These are phyloP conservation scores for Candida railenensis DNA, from an alignment of 805 yeast species.

Conservation along the genomic window DNA sequence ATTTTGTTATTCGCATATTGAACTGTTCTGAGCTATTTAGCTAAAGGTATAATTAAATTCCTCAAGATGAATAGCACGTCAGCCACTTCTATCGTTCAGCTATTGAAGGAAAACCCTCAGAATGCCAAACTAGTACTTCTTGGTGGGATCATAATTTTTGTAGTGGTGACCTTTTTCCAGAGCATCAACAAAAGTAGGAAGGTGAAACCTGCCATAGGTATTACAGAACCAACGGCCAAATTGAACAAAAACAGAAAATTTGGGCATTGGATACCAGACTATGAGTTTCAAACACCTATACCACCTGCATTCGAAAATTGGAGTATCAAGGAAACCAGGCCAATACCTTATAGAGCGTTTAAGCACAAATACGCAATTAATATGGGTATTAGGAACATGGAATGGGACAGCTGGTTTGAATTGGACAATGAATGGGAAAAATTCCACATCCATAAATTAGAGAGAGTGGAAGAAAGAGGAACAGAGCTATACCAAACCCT, in stretches of 20 bases:
- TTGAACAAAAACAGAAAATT: constrained; percentile 43
- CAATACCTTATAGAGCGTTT: constrained; percentile 67
- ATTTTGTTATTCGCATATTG: too few species aligned
- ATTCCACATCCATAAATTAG: constrained; percentile 51
- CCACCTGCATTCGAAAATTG: constrained; percentile 50
- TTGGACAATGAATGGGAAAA: constrained; percentile 64
- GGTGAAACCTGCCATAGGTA: not conserved
- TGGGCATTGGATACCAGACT: constrained; percentile 57
- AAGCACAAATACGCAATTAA: constrained; percentile 62
- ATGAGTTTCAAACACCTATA: constrained; percentile 43
- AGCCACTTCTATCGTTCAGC: not conserved
- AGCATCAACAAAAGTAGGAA: not conserved
- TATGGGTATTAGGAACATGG: constrained; percentile 69
- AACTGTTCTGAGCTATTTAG: too few species aligned
- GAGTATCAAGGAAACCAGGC: constrained; percentile 49
- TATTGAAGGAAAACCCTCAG: not conserved
- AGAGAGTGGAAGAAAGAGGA: constrained; percentile 48
- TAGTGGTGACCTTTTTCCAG: not conserved
- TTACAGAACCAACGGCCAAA: constrained; percentile 1
- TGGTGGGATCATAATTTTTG: not conserved
- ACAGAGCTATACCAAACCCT: constrained; percentile 49
- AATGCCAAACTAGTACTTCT: not conserved
- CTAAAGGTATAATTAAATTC: too few species aligned
- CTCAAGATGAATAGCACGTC: not conserved
- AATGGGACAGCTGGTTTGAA: constrained; percentile 63